phyloP scores from a whole-genome alignment of 768 basidiomycete genomes.

The Pleurotus sapidus region DNA sequence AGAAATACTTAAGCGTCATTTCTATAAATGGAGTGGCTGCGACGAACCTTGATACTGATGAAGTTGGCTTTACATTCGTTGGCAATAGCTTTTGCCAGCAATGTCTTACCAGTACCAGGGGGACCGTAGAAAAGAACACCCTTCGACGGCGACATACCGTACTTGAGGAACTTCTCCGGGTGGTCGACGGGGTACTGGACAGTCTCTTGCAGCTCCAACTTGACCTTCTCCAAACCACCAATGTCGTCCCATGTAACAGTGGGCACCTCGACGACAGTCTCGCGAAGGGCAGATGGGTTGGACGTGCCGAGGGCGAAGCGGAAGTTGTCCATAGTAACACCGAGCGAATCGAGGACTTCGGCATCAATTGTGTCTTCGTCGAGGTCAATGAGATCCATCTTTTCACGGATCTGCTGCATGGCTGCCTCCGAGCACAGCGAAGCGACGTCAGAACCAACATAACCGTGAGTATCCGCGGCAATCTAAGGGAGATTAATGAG shows the following conservation, averaged over 20 bases:
- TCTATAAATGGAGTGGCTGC: neutral
- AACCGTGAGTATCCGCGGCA: slow-evolving; percentile 98
- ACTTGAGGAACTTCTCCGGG: slow-evolving; percentile 99
- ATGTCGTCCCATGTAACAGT: slow-evolving; percentile 99
- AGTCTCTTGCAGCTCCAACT: slow-evolving; percentile 97
- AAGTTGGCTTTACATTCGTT: slow-evolving; percentile 99
- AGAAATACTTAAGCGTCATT: slow-evolving; percentile 12
- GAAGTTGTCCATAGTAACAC: slow-evolving; percentile 99
- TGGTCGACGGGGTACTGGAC: slow-evolving; percentile 99
- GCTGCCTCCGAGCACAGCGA: slow-evolving; percentile 98
- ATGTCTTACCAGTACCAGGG: slow-evolving; percentile 99
- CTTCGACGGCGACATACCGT: slow-evolving; percentile 99
- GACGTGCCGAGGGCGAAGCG: slow-evolving; percentile 96
- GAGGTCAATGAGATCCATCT: slow-evolving; percentile 97
- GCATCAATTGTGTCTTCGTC: slow-evolving; percentile 99
- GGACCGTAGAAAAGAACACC: slow-evolving; percentile 99
- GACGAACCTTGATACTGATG: slow-evolving; percentile 89
- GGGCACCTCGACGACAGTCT: slow-evolving; percentile 99
- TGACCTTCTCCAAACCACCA: slow-evolving; percentile 99
- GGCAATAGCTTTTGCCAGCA: slow-evolving; percentile 98
- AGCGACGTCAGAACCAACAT: slow-evolving; percentile 97
- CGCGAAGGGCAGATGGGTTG: slow-evolving; percentile 97
- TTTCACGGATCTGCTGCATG: slow-evolving; percentile 99
- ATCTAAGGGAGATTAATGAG: slow-evolving; percentile 51
- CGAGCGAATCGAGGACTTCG: slow-evolving; percentile 97